Conservation (phyloP, 768 basidiomycete species). For the Kwoniella shandongensis region DNA sequence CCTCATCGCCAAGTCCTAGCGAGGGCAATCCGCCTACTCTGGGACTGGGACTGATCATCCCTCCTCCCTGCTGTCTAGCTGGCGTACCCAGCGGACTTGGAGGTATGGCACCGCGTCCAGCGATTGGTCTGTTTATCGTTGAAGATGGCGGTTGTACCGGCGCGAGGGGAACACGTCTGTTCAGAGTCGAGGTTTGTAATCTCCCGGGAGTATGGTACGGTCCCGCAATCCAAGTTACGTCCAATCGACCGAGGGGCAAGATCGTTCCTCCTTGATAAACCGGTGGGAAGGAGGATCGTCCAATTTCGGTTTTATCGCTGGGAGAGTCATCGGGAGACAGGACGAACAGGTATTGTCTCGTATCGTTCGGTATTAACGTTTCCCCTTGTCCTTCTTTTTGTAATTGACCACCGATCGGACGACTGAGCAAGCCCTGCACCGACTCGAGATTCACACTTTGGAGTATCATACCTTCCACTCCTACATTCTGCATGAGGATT, state of each 20-base stretch:
- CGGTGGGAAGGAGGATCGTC: slow-evolving; percentile 53
- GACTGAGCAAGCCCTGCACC: slow-evolving; percentile 58
- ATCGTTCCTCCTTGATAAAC: slow-evolving; percentile 66
- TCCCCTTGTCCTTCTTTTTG: background rate
- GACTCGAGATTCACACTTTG: slow-evolving; percentile 61
- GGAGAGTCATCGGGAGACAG: slow-evolving; percentile 58
- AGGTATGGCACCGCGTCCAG: slow-evolving; percentile 52
- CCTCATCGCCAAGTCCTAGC: background rate
- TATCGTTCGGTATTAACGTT: slow-evolving; percentile 74
- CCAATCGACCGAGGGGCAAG: slow-evolving; percentile 78
- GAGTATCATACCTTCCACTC: slow-evolving; percentile 76
- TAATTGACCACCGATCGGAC: slow-evolving; percentile 53
- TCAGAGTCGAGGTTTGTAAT: slow-evolving; percentile 83
- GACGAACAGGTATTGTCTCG: slow-evolving; percentile 84
- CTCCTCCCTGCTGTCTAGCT: background rate
- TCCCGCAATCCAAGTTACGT: slow-evolving; percentile 79
- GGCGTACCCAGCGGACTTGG: slow-evolving; percentile 5
- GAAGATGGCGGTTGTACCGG: slow-evolving; percentile 50
- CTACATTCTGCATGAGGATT: slow-evolving; percentile 86
- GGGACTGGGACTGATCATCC: slow-evolving; percentile 3
- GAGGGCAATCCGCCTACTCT: slow-evolving; percentile 4
- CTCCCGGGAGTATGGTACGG: slow-evolving; percentile 82
- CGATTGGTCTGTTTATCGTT: background rate
- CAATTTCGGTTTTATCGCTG: slow-evolving; percentile 9
- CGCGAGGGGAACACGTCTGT: slow-evolving; percentile 69